phyloP scores from a whole-genome alignment of 1,284 basidiomycete species.

The Cerrena zonata region DNA sequence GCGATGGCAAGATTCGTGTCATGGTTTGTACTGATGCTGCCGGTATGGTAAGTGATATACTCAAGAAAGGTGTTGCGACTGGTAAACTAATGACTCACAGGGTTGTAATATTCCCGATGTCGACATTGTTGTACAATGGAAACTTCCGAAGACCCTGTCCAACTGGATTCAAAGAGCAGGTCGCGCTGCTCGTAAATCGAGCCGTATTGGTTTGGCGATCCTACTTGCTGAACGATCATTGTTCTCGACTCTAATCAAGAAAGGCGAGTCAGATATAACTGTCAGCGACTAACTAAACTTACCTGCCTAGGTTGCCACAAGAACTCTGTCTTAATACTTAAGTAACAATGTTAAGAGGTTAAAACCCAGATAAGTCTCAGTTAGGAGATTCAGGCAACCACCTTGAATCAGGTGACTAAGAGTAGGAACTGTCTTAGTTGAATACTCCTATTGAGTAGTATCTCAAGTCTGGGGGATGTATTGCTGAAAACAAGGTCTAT shows the following conservation, averaged over 20 bases:
- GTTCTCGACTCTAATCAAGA: neutral
- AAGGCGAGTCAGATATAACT: neutral
- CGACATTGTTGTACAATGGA: constrained; percentile 22
- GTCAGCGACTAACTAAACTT: no score
- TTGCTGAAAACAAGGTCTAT: no score
- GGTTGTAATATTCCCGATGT: constrained; percentile 23
- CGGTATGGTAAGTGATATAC: constrained; percentile 21
- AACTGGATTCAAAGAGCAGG: constrained; percentile 22
- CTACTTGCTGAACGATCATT: constrained; percentile 18
- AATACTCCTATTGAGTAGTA: no score
- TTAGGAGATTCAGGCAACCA: no score
- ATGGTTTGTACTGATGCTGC: constrained; percentile 25
- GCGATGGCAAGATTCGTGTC: constrained; percentile 11
- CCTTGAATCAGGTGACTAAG: no score
- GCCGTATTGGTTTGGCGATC: constrained; percentile 14
- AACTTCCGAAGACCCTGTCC: constrained; percentile 18
- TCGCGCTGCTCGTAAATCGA: constrained; percentile 15
- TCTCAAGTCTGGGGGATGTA: no score
- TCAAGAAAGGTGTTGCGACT: constrained; percentile 10
- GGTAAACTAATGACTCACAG: no score
- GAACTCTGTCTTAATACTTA: no score
- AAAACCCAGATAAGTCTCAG: no score
- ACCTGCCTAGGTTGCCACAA: no score
- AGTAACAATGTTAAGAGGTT: no score
- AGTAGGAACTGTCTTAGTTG: no score